These are phyloP conservation scores for Mycena haematopus DNA, from an alignment of 768 basidiomycete genomes.

Conservation along the genomic window DNA sequence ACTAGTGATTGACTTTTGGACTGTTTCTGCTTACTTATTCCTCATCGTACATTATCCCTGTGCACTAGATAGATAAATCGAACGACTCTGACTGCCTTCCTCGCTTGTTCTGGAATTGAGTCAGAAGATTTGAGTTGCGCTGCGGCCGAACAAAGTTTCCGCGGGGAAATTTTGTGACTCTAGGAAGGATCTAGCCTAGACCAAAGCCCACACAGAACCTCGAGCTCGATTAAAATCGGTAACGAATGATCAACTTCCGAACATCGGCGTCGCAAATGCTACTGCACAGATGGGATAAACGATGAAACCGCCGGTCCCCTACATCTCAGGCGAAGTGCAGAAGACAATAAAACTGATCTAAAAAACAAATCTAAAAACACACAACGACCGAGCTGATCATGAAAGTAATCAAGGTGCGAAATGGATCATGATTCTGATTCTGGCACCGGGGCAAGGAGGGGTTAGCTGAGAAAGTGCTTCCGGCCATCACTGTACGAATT, in stretches of 20 bases:
- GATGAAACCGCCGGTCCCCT: not conserved
- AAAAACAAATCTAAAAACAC: no score
- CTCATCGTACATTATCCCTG: constrained; percentile 5
- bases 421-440: not conserved
- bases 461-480: not conserved
- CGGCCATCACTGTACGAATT: constrained; percentile 12
- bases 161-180: not conserved
- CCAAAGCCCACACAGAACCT: not conserved
- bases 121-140: constrained; percentile 7
- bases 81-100: not conserved
- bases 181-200: constrained; percentile 1
- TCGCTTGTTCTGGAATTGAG: not conserved
- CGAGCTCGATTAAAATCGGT: not conserved
- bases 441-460: not conserved
- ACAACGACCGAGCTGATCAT: not conserved
- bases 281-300: not conserved
- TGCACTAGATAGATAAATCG: constrained; percentile 15
- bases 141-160: constrained; percentile 10
- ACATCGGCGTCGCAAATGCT: not conserved
- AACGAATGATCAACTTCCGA: not conserved
- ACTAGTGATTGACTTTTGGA: constrained; percentile 4
- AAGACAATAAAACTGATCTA: not conserved
- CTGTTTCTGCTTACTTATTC: constrained; percentile 17
- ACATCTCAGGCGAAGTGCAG: not conserved
- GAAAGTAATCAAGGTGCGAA: not conserved